These are phyloP conservation scores for Paraurostyla sp. DNA, from an alignment of 73 alveolate species.

Conservation along the genomic window DNA sequence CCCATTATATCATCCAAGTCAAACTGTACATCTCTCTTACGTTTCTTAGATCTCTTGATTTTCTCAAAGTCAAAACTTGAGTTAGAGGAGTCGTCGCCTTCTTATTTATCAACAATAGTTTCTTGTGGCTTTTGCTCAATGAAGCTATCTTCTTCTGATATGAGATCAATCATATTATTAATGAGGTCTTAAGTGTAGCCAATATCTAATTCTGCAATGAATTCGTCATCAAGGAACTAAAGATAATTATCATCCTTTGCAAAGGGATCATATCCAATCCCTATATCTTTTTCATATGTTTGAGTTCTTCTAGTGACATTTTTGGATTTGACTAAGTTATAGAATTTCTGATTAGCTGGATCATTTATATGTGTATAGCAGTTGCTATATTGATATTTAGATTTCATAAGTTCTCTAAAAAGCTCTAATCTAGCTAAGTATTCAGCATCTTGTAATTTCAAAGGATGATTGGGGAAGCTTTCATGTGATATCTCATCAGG, in stretches of 20 bases:
- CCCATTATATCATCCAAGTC: conserved; percentile 60
- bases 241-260: not conserved
- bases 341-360: not conserved
- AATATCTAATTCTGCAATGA: not conserved
- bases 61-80: conserved; percentile 44
- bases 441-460: conserved; percentile 10
- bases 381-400: conserved; percentile 35
- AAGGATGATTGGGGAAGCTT: conserved; percentile 1
- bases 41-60: conserved; percentile 31
- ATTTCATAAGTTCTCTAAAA: conserved; percentile 19
- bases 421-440: conserved; percentile 42
- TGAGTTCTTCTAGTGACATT: conserved; percentile 52
- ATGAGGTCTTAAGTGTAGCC: not conserved
- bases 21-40: conserved; percentile 36
- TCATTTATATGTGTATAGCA: conserved; percentile 19
- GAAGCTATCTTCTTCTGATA: conserved; percentile 17
- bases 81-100: conserved; percentile 7
- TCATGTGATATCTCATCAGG: not conserved
- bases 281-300: conserved; percentile 53
- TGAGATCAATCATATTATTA: not conserved
- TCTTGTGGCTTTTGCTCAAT: conserved; percentile 6
- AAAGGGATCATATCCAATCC: conserved; percentile 59
- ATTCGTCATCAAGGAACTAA: conserved; percentile 2
- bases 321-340: conserved; percentile 10
- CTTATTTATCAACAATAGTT: not conserved